Percentiles rank a stretch among this genome's conserved stretches.
phyloP scores from a whole-genome alignment of 2,329 filamentous ascomycete species.

The Xylariales sp. region DNA sequence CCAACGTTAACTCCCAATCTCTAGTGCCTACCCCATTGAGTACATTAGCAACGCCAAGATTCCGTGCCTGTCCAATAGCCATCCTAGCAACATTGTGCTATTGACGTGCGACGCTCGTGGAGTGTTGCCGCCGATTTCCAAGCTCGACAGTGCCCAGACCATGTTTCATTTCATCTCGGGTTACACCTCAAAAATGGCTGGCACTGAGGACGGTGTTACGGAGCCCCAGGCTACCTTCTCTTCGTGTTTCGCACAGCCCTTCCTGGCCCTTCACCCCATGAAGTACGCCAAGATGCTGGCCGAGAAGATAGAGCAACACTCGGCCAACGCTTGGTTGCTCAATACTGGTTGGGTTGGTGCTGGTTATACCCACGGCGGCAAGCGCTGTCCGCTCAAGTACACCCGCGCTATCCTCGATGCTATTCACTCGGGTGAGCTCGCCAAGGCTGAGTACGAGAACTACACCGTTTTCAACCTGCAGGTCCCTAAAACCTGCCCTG shows the following conservation, averaged over 20 bases:
- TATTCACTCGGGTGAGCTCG: conserved; percentile 95
- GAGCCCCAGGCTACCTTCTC: conserved; percentile 99
- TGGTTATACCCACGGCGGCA: conserved; percentile 82
- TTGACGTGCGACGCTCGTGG: conserved; percentile 97
- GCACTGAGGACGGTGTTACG: conserved; percentile 93
- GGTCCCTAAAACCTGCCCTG: conserved; percentile 87
- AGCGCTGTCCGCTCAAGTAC: conserved; percentile 97
- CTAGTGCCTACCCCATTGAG: conserved; percentile 89
- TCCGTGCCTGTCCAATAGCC: conserved; percentile 79
- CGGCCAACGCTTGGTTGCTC: conserved; percentile 94
- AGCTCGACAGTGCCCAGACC: conserved; percentile 88
- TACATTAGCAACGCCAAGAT: conserved; percentile 99
- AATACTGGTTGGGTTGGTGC: conserved; percentile 72
- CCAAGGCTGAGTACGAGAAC: conserved; percentile 86
- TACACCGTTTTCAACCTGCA: conserved; percentile 96
- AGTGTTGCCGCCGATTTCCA: conserved; percentile 95
- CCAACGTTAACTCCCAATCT: neutral
- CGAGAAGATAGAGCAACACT: conserved; percentile 94
- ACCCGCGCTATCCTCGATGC: conserved; percentile 96
- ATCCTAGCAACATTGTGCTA: conserved; percentile 96
- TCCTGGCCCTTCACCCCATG: conserved; percentile 98
- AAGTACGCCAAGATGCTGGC: conserved; percentile 98
- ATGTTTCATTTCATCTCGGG: conserved; percentile 99
- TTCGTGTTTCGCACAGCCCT: conserved; percentile 97
- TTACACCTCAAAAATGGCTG: conserved; percentile 99